Evolutionary conservation across 306 rosid species (phyloP).

Genomic region (Fagus sylvatica): DNA sequence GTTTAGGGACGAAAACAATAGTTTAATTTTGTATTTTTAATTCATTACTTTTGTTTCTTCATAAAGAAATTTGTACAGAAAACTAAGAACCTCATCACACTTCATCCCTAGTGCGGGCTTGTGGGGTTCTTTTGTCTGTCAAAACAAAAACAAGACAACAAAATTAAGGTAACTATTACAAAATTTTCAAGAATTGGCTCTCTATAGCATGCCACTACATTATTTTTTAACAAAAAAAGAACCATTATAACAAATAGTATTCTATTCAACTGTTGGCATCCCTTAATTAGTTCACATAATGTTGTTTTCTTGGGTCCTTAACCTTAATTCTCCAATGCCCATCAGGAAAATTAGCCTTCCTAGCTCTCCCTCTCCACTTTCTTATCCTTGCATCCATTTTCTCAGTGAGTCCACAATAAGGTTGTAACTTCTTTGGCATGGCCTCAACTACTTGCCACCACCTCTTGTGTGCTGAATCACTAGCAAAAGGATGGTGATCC

Average conservation of each 20-base stretch:
- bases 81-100: background rate
- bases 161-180: background rate
- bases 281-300: constrained; percentile 8
- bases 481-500: constrained; percentile 42
- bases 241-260: background rate
- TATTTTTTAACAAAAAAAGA: background rate
- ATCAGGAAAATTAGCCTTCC: constrained; percentile 36
- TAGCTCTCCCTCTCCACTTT: constrained; percentile 44
- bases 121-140: background rate
- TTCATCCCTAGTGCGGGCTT: background rate
- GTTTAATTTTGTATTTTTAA: too few species aligned
- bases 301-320: constrained; percentile 57
- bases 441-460: constrained; percentile 83
- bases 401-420: constrained; percentile 56
- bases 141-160: background rate
- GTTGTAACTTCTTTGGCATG: constrained; percentile 51
- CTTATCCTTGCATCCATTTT: constrained; percentile 43
- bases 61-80: background rate
- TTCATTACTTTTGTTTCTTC: too few species aligned
- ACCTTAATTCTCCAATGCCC: constrained; percentile 62
- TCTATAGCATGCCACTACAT: too few species aligned
- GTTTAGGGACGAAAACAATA: too few species aligned
- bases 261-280: background rate
- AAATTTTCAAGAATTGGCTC: too few species aligned
- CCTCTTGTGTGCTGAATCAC: constrained; percentile 54